phyloP scores from a whole-genome alignment of 441 rosid genomes.

The Iberis amara region DNA sequence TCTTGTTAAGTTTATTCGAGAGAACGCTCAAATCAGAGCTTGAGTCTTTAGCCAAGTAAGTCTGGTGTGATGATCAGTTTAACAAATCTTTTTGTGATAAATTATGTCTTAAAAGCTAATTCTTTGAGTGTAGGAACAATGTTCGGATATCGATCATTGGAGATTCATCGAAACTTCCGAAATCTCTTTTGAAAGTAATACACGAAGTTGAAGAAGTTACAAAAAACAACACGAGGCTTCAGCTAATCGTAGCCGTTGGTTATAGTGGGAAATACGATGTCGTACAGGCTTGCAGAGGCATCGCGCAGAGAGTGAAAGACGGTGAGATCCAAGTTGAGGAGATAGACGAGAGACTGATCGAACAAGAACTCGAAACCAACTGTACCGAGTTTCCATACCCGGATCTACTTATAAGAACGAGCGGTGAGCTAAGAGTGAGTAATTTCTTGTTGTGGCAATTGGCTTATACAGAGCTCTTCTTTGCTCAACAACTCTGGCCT shows the following conservation, averaged over 20 bases:
- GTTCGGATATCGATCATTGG: constrained; percentile 48
- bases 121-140: constrained; percentile 23
- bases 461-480: constrained; percentile 77
- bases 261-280: constrained; percentile 74
- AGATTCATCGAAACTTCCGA: constrained; percentile 58
- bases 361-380: constrained; percentile 54
- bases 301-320: constrained; percentile 48
- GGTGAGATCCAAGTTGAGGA: constrained; percentile 45
- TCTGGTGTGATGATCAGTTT: not conserved
- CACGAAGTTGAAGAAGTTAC: constrained; percentile 46
- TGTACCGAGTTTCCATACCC: constrained; percentile 56
- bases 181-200: constrained; percentile 36
- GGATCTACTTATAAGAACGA: constrained; percentile 66
- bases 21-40: constrained; percentile 39
- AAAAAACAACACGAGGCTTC: constrained; percentile 43
- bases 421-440: constrained; percentile 70
- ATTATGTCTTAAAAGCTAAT: not conserved
- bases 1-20: constrained; percentile 52
- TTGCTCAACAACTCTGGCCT: constrained; percentile 64
- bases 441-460: constrained; percentile 79
- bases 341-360: constrained; percentile 49
- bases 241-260: constrained; percentile 66
- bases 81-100: too few relatives aligned
- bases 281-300: constrained; percentile 56
- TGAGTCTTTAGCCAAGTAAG: constrained; percentile 36